These are phyloP conservation scores for Hevea brasiliensis DNA, from an alignment of 345 rosid genomes.

Conservation along the genomic window DNA sequence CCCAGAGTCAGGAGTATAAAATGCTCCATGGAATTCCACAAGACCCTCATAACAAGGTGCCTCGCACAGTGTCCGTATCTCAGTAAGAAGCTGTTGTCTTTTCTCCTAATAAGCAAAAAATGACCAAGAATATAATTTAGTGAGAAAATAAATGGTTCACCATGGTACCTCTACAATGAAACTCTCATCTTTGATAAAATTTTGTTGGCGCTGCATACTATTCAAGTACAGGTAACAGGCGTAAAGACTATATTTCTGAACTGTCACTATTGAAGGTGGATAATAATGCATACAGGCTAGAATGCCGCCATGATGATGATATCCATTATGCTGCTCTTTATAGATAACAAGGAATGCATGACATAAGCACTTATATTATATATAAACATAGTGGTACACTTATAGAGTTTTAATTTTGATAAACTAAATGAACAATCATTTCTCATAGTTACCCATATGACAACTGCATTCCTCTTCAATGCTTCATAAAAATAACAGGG, in stretches of 20 bases:
- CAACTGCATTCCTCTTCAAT: background rate
- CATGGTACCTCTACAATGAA: constrained; percentile 1
- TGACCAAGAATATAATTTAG: background rate
- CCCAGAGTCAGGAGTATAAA: constrained; percentile 87
- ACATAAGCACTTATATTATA: background rate
- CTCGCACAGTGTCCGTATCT: constrained; percentile 89
- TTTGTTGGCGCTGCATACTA: background rate
- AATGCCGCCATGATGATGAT: background rate
- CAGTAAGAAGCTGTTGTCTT: constrained; percentile 89
- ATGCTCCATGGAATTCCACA: constrained; percentile 95
- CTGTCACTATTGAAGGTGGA: background rate
- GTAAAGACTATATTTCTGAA: background rate
- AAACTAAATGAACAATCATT: background rate
- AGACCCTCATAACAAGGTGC: constrained; percentile 91
- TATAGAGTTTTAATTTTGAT: background rate
- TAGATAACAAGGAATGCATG: background rate
- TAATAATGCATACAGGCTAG: background rate
- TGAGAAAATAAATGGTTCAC: background rate
- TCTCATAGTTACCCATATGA: background rate
- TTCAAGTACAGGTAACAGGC: background rate
- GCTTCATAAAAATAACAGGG: background rate
- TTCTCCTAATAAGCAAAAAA: constrained; percentile 61
- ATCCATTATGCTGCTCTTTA: background rate
- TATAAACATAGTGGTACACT: background rate
- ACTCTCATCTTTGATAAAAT: background rate